A percentile compares a stretch with the other conserved stretches of the same genome.
These are phyloP conservation scores for Dioscorea alata DNA, from an alignment of 106 monocot species.

Conservation along the genomic window DNA sequence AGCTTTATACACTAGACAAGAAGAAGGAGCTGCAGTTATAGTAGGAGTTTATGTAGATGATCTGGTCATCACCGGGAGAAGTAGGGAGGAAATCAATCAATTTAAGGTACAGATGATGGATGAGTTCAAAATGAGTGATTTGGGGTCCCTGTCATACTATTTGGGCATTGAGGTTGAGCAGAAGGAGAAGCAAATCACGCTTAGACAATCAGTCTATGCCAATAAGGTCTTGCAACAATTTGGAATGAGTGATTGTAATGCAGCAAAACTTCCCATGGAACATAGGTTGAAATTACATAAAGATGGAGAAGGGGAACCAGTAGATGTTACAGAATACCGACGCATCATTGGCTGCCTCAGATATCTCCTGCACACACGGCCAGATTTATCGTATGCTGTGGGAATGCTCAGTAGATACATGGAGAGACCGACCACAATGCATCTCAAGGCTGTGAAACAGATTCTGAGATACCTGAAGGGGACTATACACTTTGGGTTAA, in stretches of 20 bases:
- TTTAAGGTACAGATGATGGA: constrained; percentile 7
- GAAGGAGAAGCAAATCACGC: background rate
- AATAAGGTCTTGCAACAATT: constrained; percentile 2
- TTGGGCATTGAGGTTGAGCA: no score
- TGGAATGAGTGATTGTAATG: constrained; percentile 7
- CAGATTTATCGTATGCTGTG: constrained; percentile 14
- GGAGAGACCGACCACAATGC: constrained; percentile 10
- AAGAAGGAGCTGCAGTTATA: background rate
- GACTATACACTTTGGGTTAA: constrained; percentile 1
- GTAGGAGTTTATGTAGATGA: constrained; percentile 12
- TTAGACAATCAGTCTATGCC: constrained; percentile 9
- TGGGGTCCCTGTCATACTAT: background rate
- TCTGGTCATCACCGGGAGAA: background rate
- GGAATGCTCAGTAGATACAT: constrained; percentile 10
- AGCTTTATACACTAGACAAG: background rate
- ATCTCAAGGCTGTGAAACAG: constrained; percentile 20
- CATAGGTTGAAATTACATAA: background rate
- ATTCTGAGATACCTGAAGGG: constrained; percentile 18
- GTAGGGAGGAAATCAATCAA: background rate
- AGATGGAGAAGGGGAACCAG: constrained; percentile 1
- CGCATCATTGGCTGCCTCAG: constrained; percentile 14
- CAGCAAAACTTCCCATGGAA: constrained; percentile 12
- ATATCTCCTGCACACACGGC: constrained; percentile 7
- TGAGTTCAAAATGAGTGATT: constrained; percentile 11
- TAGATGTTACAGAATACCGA: constrained; percentile 11